Percentiles rank a stretch among this genome's conserved stretches.
These are phyloP conservation scores for Byssothecium circinans DNA, from an alignment of 2,329 filamentous ascomycete species.

Conservation along the genomic window DNA sequence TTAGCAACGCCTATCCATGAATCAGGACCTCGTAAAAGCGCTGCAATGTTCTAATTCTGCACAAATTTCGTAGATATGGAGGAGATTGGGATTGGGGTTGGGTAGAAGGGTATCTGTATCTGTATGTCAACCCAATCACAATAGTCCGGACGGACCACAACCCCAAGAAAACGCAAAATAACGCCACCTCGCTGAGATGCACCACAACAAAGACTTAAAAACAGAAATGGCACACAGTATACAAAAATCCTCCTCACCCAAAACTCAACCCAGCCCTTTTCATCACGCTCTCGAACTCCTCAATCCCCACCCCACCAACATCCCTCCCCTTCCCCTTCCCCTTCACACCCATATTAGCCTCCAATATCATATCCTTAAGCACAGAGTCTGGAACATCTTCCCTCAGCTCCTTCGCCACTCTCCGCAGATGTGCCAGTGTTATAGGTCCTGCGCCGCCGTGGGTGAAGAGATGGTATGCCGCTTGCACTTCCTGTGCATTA, in stretches of 20 bases:
- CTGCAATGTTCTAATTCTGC: too few relatives aligned
- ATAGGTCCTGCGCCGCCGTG: conserved; percentile 64
- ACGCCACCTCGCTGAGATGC: neutral
- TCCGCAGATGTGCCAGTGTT: conserved; percentile 73
- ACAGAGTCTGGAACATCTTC: conserved; percentile 83
- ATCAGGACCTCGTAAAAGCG: too few relatives aligned
- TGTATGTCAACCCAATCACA: too few relatives aligned
- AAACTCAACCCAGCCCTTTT: conserved; percentile 74
- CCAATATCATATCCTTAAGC: conserved; percentile 89
- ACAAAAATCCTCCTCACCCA: conserved; percentile 53
- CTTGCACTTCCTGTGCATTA: conserved; percentile 69
- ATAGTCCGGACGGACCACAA: too few relatives aligned
- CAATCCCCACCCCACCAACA: conserved; percentile 67
- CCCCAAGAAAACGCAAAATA: too few relatives aligned
- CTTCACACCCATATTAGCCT: conserved; percentile 78
- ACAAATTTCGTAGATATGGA: too few relatives aligned
- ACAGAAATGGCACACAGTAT: neutral
- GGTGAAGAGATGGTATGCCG: conserved; percentile 81
- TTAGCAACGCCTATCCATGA: too few relatives aligned
- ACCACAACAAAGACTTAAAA: neutral
- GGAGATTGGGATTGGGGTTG: too few relatives aligned
- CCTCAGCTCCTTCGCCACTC: conserved; percentile 78
- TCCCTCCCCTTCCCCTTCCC: conserved; percentile 61
- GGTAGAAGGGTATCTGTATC: too few relatives aligned
- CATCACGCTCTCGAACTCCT: conserved; percentile 88